Evolutionary conservation across 2,329 filamentous ascomycete genomes (phyloP).

Genomic region (Dryadomyces quercus-mongolicae): DNA sequence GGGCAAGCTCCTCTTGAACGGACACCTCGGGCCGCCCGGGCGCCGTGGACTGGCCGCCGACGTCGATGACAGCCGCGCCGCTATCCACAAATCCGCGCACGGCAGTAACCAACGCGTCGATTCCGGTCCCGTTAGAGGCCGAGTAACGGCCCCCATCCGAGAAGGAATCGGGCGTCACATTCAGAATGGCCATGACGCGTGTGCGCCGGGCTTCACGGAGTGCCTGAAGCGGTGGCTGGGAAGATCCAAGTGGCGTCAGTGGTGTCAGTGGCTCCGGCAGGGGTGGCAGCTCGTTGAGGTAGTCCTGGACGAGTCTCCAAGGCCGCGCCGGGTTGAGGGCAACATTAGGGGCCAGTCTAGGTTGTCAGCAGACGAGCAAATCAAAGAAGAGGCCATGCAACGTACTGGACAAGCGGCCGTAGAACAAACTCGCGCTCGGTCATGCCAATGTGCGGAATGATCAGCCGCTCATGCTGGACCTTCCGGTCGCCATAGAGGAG

Average conservation of each 20-base stretch:
- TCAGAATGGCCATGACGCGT: constrained; percentile 85
- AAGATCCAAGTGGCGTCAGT: constrained; percentile 40
- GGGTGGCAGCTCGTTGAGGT: constrained; percentile 45
- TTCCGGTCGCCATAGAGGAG: constrained; percentile 62
- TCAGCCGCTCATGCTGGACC: constrained; percentile 61
- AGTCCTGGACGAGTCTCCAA: constrained; percentile 49
- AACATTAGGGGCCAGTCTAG: constrained; percentile 42
- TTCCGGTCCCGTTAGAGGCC: constrained; percentile 24
- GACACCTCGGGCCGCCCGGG: constrained; percentile 60
- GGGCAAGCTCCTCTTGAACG: constrained; percentile 59
- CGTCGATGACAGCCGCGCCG: constrained; percentile 77
- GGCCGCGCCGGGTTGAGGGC: constrained; percentile 39
- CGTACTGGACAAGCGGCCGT: constrained; percentile 68
- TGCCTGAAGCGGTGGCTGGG: constrained; percentile 44
- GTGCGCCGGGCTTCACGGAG: constrained; percentile 49
- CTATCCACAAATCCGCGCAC: constrained; percentile 49
- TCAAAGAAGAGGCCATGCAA: constrained; percentile 17
- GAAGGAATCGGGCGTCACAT: constrained; percentile 93
- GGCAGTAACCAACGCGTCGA: constrained; percentile 43
- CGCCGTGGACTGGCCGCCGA: constrained; percentile 88
- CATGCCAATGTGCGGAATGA: constrained; percentile 74
- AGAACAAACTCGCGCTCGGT: constrained; percentile 89
- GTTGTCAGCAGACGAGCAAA: neutral
- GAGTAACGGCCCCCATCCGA: constrained; percentile 70
- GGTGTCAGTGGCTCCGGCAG: constrained; percentile 41